These are phyloP conservation scores for Phaffomyces antillensis DNA, from an alignment of 805 yeast genomes.

Conservation along the genomic window DNA sequence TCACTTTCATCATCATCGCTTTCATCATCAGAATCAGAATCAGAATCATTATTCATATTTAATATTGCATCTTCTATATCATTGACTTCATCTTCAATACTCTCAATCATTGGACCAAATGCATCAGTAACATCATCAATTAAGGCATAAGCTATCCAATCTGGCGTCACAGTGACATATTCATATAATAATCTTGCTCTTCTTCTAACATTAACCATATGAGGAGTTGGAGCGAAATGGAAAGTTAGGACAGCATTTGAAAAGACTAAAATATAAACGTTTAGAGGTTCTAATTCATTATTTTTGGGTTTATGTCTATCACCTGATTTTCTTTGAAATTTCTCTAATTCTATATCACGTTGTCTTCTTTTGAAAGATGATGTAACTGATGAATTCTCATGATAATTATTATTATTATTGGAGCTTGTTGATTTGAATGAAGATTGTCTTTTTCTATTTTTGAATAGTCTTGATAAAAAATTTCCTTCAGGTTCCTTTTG, in stretches of 20 bases:
- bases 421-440: conserved; percentile 7
- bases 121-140: conserved; percentile 97
- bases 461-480: conserved; percentile 10
- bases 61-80: conserved; percentile 90
- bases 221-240: conserved; percentile 90
- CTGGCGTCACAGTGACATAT: conserved; percentile 83
- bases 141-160: conserved; percentile 95
- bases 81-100: conserved; percentile 91
- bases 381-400: conserved; percentile 14
- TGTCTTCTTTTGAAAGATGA: conserved; percentile 24
- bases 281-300: conserved; percentile 74
- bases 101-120: conserved; percentile 92
- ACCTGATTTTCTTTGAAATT: conserved; percentile 36
- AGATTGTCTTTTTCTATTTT: conserved; percentile 10
- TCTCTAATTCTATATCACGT: conserved; percentile 27
- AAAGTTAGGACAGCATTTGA: conserved; percentile 84
- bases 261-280: conserved; percentile 50
- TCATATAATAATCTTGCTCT: conserved; percentile 84
- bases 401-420: too few species aligned
- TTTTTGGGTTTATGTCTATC: conserved; percentile 36
- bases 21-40: conserved; percentile 19
- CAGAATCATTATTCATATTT: conserved; percentile 59
- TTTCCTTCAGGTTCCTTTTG: conserved; percentile 2
- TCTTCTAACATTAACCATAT: conserved; percentile 90
- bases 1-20: conserved; percentile 28